Percentiles rank a stretch among this genome's conserved stretches.
phyloP scores from a whole-genome alignment of 2,329 filamentous ascomycete genomes.

The Diaporthe vaccinii region DNA sequence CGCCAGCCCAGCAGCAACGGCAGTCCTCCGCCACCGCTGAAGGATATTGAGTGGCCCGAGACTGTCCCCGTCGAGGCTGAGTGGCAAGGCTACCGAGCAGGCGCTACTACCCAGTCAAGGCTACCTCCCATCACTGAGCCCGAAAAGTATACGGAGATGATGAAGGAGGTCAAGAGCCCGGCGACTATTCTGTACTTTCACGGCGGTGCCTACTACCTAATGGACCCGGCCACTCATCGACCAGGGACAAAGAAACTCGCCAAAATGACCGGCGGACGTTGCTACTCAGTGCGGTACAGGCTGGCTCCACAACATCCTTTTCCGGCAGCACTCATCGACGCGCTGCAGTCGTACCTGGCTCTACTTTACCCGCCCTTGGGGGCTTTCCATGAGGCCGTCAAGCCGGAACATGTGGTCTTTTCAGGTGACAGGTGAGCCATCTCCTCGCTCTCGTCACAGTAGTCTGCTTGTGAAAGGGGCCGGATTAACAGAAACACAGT shows the following conservation, averaged over 20 bases:
- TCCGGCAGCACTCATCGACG: constrained; percentile 80
- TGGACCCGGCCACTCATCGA: constrained; percentile 79
- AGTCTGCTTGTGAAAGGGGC: no score
- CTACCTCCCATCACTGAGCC: constrained; percentile 71
- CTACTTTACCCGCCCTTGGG: constrained; percentile 79
- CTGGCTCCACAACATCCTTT: constrained; percentile 82
- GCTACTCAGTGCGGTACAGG: constrained; percentile 81
- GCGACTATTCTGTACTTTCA: constrained; percentile 81
- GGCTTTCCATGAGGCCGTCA: constrained; percentile 75
- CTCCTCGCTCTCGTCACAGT: no score
- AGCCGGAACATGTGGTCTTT: constrained; percentile 76
- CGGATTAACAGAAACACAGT: constrained; percentile 51
- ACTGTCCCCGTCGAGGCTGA: constrained; percentile 75
- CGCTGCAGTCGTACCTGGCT: constrained; percentile 78
- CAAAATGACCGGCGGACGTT: constrained; percentile 74
- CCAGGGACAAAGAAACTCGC: constrained; percentile 71
- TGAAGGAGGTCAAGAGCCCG: constrained; percentile 74
- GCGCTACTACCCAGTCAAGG: constrained; percentile 61
- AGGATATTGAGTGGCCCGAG: constrained; percentile 60
- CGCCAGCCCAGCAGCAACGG: constrained; percentile 45
- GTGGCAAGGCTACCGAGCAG: constrained; percentile 79
- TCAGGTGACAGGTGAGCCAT: constrained; percentile 73
- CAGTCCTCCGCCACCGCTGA: constrained; percentile 29
- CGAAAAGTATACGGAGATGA: constrained; percentile 75
- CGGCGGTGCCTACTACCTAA: constrained; percentile 80